phyloP scores from a whole-genome alignment of 2,329 filamentous ascomycete species.

The Colletotrichum lindemuthianum region DNA sequence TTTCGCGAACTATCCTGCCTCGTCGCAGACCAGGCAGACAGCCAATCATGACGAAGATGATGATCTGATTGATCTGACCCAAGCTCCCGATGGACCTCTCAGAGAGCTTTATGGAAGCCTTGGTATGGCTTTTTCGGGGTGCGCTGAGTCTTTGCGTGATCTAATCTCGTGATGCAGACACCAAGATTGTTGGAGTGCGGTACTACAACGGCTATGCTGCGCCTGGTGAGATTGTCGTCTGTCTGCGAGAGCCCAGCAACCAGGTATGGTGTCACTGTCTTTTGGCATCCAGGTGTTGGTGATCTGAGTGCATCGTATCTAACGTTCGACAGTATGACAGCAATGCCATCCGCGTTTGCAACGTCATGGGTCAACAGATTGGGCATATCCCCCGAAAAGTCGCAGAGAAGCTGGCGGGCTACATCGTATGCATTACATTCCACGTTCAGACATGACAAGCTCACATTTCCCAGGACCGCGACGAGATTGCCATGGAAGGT shows the following conservation, averaged over 20 bases:
- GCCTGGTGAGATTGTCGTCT: conserved; percentile 69
- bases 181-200: conserved; percentile 61
- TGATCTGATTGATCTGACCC: conserved; percentile 55
- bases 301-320: not conserved
- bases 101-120: conserved; percentile 60
- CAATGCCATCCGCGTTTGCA: conserved; percentile 83
- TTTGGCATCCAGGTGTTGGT: not conserved
- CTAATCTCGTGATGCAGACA: conserved; percentile 44
- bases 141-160: not conserved
- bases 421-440: conserved; percentile 65
- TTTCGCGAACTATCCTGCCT: not conserved
- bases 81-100: conserved; percentile 51
- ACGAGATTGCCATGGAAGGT: conserved; percentile 73
- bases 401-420: conserved; percentile 77
- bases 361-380: conserved; percentile 79
- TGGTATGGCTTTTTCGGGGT: conserved; percentile 42
- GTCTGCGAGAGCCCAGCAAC: conserved; percentile 74
- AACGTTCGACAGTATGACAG: conserved; percentile 63
- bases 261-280: conserved; percentile 45
- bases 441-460: not conserved
- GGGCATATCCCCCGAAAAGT: conserved; percentile 78
- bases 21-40: conserved; percentile 15
- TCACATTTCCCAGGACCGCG: conserved; percentile 57
- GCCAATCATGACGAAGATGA: conserved; percentile 44
- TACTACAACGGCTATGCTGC: conserved; percentile 73